A percentile compares a stretch with the other conserved stretches of the same genome.
Conservation (phyloP, 1,284 basidiomycete genomes). For the Trichosporon inkin region DNA sequence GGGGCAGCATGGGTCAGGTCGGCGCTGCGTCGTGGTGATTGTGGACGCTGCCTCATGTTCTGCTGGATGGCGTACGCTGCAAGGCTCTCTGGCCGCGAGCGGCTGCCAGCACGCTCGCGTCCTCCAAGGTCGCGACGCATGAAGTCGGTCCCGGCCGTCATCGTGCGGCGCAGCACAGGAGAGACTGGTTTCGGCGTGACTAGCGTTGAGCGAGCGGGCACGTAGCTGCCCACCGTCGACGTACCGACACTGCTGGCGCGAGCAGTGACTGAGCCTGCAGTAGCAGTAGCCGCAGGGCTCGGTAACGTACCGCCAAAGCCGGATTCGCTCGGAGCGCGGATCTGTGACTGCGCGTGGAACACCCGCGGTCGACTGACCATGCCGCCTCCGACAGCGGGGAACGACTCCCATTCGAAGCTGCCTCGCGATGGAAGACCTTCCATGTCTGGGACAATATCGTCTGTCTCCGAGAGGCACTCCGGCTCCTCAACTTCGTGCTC, state of each 20-base stretch:
- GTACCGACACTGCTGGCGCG: conserved; percentile 45
- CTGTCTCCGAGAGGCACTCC: conserved; percentile 4
- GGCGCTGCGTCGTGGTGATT: conserved; percentile 1
- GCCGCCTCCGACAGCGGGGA: conserved; percentile 73
- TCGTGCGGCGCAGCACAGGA: conserved; percentile 30
- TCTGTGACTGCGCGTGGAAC: conserved; percentile 66
- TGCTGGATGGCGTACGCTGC: conserved; percentile 13
- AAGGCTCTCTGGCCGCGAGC: conserved; percentile 1
- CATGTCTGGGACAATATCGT: conserved; percentile 23
- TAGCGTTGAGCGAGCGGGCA: conserved; percentile 9
- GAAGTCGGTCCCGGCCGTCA: conserved; percentile 37
- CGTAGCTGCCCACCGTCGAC: conserved; percentile 33
- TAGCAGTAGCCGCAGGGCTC: conserved; percentile 36
- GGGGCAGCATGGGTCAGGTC: background rate
- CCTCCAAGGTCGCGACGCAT: conserved; percentile 13
- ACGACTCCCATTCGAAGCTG: conserved; percentile 50
- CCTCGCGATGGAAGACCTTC: background rate
- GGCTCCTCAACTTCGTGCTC: conserved; percentile 56
- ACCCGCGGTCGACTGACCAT: conserved; percentile 68
- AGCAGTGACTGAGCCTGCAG: conserved; percentile 45
- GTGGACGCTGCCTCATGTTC: background rate
- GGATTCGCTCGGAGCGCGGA: conserved; percentile 53
- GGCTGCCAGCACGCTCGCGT: conserved; percentile 1
- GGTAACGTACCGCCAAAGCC: conserved; percentile 41
- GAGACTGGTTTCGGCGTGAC: background rate